Percentiles rank a stretch among this genome's conserved stretches.
phyloP scores from a whole-genome alignment of 768 basidiomycete species.

The Boletus vinaceobasis region DNA sequence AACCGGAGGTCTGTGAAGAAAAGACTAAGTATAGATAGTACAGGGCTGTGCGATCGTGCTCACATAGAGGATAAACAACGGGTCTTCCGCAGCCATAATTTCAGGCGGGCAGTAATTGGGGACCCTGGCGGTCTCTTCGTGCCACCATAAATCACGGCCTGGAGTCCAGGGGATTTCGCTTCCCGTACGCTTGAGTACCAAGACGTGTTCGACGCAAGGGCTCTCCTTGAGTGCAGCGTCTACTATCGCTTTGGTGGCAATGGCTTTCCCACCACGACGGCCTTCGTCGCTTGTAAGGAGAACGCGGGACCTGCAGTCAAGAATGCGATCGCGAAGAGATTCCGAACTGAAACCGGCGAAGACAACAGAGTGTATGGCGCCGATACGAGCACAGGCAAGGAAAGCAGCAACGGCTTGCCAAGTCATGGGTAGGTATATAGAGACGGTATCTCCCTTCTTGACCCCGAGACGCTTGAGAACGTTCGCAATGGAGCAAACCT shows the following conservation, averaged over 20 bases:
- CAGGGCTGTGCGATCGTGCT: constrained; percentile 31
- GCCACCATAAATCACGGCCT: constrained; percentile 95
- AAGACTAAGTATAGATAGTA: constrained; percentile 3
- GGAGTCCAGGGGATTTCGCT: constrained; percentile 74
- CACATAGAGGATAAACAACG: constrained; percentile 97
- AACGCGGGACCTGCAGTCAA: constrained; percentile 87
- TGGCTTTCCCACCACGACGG: constrained; percentile 87
- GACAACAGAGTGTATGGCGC: constrained; percentile 94
- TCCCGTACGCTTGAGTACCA: constrained; percentile 88
- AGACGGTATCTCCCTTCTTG: constrained; percentile 93
- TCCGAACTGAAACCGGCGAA: constrained; percentile 98
- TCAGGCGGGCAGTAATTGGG: constrained; percentile 86
- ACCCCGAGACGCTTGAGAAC: constrained; percentile 87
- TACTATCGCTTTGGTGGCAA: constrained; percentile 92
- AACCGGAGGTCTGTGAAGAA: constrained; percentile 75
- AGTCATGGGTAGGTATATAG: constrained; percentile 90
- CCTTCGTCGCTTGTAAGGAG: constrained; percentile 97
- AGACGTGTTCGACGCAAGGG: constrained; percentile 83
- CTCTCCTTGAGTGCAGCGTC: constrained; percentile 86
- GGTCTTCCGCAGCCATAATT: constrained; percentile 89
- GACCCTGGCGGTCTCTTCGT: constrained; percentile 84
- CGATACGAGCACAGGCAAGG: constrained; percentile 96
- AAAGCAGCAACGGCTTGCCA: constrained; percentile 96
- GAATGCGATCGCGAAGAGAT: constrained; percentile 86
- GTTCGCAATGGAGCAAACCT: constrained; percentile 87